Evolutionary conservation across 306 rosid species (phyloP).

Genomic region (Cucurbita pepo): DNA sequence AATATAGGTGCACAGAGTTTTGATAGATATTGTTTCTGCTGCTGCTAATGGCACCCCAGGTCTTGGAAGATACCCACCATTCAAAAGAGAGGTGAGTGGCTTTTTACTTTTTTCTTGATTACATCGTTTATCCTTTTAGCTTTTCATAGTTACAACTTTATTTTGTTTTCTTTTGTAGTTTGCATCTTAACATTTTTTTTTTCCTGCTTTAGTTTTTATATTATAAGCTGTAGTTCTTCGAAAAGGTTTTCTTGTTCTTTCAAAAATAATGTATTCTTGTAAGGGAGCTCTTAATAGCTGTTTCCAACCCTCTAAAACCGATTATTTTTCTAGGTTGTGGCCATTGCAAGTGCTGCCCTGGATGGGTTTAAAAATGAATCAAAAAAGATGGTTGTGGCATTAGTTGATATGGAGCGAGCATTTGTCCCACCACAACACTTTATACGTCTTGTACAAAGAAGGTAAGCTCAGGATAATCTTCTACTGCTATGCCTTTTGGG

Average conservation of each 20-base stretch:
- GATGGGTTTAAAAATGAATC: slow-evolving; percentile 82
- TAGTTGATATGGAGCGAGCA: slow-evolving; percentile 98
- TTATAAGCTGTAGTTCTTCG: background rate
- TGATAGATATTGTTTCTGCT: slow-evolving; percentile 72
- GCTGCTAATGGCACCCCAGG: slow-evolving; percentile 93
- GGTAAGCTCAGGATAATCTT: slow-evolving; percentile 26
- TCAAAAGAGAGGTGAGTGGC: slow-evolving; percentile 68
- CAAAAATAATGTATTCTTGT: background rate
- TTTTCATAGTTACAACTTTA: background rate
- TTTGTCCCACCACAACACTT: slow-evolving; percentile 98
- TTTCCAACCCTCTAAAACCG: slow-evolving; percentile 1
- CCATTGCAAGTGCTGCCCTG: slow-evolving; percentile 74
- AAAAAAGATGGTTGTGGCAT: slow-evolving; percentile 91
- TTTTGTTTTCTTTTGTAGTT: background rate
- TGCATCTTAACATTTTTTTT: background rate
- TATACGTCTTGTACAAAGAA: slow-evolving; percentile 88
- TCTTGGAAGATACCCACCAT: slow-evolving; percentile 95
- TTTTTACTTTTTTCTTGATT: background rate
- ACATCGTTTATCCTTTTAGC: background rate
- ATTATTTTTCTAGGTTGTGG: slow-evolving; percentile 39
- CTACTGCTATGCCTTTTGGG: background rate
- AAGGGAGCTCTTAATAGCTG: background rate
- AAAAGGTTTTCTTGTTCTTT: background rate
- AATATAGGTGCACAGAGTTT: slow-evolving; percentile 73
- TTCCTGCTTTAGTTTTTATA: background rate